These are phyloP conservation scores for Saccharomycopsis microspora DNA, from an alignment of 805 yeast genomes.

Conservation along the genomic window DNA sequence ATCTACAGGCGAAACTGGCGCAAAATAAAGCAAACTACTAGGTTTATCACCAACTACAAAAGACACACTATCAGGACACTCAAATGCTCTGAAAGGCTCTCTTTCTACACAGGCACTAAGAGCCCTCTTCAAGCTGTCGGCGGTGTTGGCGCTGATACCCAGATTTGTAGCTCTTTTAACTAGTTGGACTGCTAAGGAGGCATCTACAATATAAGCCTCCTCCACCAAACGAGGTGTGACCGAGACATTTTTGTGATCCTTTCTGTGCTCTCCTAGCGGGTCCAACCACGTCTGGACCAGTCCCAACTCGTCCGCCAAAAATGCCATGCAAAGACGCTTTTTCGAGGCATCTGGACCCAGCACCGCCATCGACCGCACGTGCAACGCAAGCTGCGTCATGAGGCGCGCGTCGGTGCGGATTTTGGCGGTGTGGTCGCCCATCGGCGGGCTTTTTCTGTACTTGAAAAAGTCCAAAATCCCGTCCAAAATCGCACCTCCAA, in stretches of 20 bases:
- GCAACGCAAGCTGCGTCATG: constrained; percentile 39
- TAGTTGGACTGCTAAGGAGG: constrained; percentile 62
- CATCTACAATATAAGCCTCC: constrained; percentile 31
- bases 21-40: constrained; percentile 49
- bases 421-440: constrained; percentile 69
- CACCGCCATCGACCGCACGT: constrained; percentile 19
- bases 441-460: constrained; percentile 56
- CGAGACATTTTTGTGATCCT: neutral
- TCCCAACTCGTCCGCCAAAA: constrained; percentile 67
- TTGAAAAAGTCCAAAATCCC: constrained; percentile 76
- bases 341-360: constrained; percentile 28
- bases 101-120: constrained; percentile 35
- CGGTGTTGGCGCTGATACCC: constrained; percentile 17
- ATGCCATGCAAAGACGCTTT: constrained; percentile 42
- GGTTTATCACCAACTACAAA: neutral
- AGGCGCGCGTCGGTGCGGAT: constrained; percentile 57
- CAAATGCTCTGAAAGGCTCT: constrained; percentile 49
- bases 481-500: constrained; percentile 34
- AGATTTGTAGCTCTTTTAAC: constrained; percentile 39
- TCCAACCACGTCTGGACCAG: constrained; percentile 69
- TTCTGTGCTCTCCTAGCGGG: constrained; percentile 60
- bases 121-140: constrained; percentile 14
- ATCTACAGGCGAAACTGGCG: constrained; percentile 68
- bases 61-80: constrained; percentile 43
- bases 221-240: neutral